Percentiles rank a stretch among this genome's conserved stretches.
Conservation (phyloP, 495 filamentous ascomycete genomes). For the Lophiostoma macrostomum region DNA sequence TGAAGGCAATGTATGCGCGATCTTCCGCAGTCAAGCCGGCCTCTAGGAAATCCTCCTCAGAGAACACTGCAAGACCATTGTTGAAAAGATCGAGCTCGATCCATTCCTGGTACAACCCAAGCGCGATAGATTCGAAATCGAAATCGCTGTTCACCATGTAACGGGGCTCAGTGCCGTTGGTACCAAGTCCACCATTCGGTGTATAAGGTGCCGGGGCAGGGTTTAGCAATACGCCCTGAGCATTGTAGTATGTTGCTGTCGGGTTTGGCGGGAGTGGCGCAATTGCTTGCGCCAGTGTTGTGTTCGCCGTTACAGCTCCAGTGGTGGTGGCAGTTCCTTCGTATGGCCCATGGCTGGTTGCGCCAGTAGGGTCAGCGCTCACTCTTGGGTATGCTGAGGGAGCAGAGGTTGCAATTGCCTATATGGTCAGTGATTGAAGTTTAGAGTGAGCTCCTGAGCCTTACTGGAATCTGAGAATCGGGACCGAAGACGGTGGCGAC, state of each 20-base stretch:
- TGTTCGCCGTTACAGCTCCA: conserved; percentile 34
- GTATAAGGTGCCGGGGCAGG: conserved; percentile 68
- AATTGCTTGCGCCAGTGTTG: conserved; percentile 33
- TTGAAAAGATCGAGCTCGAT: conserved; percentile 89
- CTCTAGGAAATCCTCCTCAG: conserved; percentile 63
- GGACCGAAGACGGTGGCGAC: conserved; percentile 28
- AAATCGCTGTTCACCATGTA: conserved; percentile 53
- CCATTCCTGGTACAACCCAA: conserved; percentile 78
- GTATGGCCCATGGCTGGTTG: conserved; percentile 43
- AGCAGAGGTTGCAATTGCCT: conserved; percentile 20
- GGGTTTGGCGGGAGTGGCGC: conserved; percentile 40
- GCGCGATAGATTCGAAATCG: conserved; percentile 41
- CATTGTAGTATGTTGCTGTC: conserved; percentile 57
- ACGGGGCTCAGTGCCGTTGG: conserved; percentile 70
- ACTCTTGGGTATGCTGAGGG: conserved; percentile 22
- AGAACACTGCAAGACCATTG: conserved; percentile 69
- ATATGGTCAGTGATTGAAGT: not conserved
- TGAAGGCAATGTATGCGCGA: conserved; percentile 70
- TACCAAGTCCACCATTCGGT: conserved; percentile 64
- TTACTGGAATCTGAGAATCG: conserved; percentile 30
- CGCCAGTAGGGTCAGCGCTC: conserved; percentile 34
- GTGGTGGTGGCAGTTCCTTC: conserved; percentile 40
- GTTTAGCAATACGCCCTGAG: conserved; percentile 63
- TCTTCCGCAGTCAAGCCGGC: conserved; percentile 68
- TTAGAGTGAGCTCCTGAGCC: not conserved